A percentile compares a stretch with the other conserved stretches of the same genome.
phyloP scores from a whole-genome alignment of 2,329 filamentous ascomycete genomes.

The Talaromyces sp. region DNA sequence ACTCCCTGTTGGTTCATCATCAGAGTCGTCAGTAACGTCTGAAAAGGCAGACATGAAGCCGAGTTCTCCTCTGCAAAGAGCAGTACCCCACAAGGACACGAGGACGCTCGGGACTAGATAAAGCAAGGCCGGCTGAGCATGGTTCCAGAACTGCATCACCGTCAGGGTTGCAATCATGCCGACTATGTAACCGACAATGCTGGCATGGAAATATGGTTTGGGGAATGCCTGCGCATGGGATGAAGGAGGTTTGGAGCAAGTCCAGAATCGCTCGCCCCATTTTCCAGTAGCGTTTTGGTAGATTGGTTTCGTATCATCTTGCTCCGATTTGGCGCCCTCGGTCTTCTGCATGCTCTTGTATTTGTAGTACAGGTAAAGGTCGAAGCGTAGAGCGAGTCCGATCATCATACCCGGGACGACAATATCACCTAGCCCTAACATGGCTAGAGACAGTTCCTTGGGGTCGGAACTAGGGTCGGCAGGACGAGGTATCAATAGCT shows the following conservation, averaged over 20 bases:
- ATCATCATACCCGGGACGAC: conserved; percentile 90
- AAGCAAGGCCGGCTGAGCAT: conserved; percentile 82
- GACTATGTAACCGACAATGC: conserved; percentile 67
- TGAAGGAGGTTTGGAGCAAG: conserved; percentile 34
- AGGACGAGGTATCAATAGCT: conserved; percentile 75
- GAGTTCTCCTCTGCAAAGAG: conserved; percentile 64
- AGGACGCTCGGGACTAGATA: conserved; percentile 89
- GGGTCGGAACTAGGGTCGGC: conserved; percentile 41
- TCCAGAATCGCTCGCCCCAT: conserved; percentile 86
- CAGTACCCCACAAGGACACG: conserved; percentile 68
- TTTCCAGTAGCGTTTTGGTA: conserved; percentile 58
- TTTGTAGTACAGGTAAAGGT: conserved; percentile 78
- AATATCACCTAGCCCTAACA: conserved; percentile 92
- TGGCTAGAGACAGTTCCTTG: conserved; percentile 49
- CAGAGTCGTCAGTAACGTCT: conserved; percentile 53
- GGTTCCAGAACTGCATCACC: conserved; percentile 71
- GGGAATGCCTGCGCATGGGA: conserved; percentile 53
- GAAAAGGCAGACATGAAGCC: conserved; percentile 74
- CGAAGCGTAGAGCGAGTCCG: conserved; percentile 81
- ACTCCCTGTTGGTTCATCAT: conserved; percentile 18
- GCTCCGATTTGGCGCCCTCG: conserved; percentile 16
- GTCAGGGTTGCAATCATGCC: conserved; percentile 73
- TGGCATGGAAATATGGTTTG: conserved; percentile 80
- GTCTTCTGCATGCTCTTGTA: conserved; percentile 51
- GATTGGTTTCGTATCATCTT: conserved; percentile 25